Percentiles rank a stretch among this genome's conserved stretches.
phyloP scores from a whole-genome alignment of 768 basidiomycete species.

The Agrocybe chaxingu region DNA sequence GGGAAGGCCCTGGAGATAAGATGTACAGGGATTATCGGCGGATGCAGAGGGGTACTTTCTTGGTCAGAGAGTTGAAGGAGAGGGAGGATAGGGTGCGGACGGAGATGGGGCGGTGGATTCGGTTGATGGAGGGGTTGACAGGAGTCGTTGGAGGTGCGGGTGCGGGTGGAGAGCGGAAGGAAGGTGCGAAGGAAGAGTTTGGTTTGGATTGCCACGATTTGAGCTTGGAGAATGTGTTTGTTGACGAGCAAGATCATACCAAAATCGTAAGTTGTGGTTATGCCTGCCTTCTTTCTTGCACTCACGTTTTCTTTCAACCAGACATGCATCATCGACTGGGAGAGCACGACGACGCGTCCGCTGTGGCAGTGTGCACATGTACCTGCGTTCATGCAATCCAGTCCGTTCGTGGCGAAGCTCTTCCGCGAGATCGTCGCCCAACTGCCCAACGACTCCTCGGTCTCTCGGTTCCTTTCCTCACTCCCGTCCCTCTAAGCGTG shows the following conservation, averaged over 20 bases:
- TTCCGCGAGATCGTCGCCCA: conserved; percentile 64
- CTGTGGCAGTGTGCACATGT: conserved; percentile 84
- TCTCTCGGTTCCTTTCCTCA: no score
- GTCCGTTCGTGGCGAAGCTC: conserved; percentile 67
- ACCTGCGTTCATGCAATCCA: conserved; percentile 76
- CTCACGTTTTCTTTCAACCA: conserved; percentile 25
- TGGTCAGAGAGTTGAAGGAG: conserved; percentile 64
- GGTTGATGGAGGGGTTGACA: conserved; percentile 59
- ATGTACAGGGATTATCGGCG: conserved; percentile 85
- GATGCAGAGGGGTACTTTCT: conserved; percentile 76
- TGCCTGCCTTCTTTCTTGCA: neutral
- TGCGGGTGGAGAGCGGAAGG: conserved; percentile 6
- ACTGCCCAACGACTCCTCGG: conserved; percentile 30
- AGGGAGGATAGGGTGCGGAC: conserved; percentile 60
- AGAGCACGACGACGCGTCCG: conserved; percentile 84
- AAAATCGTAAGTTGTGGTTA: conserved; percentile 56
- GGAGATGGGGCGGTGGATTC: conserved; percentile 74
- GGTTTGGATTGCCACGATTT: conserved; percentile 84
- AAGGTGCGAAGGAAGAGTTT: conserved; percentile 54
- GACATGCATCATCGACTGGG: conserved; percentile 91
- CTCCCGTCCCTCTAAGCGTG: no score
- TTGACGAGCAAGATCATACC: conserved; percentile 63
- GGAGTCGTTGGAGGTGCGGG: conserved; percentile 17
- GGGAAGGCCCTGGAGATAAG: conserved; percentile 71
- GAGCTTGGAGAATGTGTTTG: conserved; percentile 82